Percentiles rank a stretch among this genome's conserved stretches.
These are phyloP conservation scores for Neoboletus brunneissimus DNA, from an alignment of 768 basidiomycete species.

Conservation along the genomic window DNA sequence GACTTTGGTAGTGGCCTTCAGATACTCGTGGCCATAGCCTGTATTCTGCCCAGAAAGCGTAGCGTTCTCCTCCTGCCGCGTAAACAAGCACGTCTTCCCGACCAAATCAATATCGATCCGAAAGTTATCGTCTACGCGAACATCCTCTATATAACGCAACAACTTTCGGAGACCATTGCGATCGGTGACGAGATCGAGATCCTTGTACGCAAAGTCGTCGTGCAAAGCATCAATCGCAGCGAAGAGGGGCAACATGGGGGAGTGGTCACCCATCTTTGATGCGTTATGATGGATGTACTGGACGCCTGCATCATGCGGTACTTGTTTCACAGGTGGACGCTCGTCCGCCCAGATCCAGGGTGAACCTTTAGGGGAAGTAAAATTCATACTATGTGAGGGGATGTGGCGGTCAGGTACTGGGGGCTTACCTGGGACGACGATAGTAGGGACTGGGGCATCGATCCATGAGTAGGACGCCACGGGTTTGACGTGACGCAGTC, in stretches of 20 bases:
- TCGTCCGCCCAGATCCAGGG: constrained; percentile 55
- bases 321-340: constrained; percentile 48
- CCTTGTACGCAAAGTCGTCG: constrained; percentile 22
- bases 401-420: not conserved
- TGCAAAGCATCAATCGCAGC: constrained; percentile 50
- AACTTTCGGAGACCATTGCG: constrained; percentile 66
- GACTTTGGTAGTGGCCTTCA: constrained; percentile 49
- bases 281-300: constrained; percentile 59
- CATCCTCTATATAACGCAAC: constrained; percentile 45
- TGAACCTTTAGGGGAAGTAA: constrained; percentile 42
- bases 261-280: constrained; percentile 37
- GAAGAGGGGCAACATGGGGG: constrained; percentile 53
- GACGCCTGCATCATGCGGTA: constrained; percentile 51
- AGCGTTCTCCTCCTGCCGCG: constrained; percentile 47
- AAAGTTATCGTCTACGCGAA: constrained; percentile 41
- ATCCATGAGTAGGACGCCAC: constrained; percentile 58
- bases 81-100: constrained; percentile 59
- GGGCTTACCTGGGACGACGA: constrained; percentile 48
- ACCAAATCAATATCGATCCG: constrained; percentile 68
- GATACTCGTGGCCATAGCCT: constrained; percentile 60
- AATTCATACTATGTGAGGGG: not conserved
- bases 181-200: constrained; percentile 55
- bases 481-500: constrained; percentile 39
- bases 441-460: constrained; percentile 41
- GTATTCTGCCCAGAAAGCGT: constrained; percentile 26